phyloP scores from a whole-genome alignment of 1,139 yeast genomes.

The Nakaseomyces uthaithaninus region DNA sequence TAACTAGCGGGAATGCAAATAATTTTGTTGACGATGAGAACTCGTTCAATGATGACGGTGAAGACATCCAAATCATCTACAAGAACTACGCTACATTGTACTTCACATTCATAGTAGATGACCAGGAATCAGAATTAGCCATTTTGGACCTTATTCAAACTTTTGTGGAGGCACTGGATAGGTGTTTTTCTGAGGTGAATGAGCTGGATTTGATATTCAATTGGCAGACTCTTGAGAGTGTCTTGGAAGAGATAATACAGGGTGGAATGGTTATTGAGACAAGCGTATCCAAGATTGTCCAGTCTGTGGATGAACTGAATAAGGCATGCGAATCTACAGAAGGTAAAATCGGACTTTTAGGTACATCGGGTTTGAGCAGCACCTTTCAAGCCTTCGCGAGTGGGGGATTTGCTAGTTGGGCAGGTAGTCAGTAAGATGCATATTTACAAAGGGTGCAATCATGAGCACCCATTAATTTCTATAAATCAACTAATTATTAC shows the following conservation, averaged over 20 bases:
- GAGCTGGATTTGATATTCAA: slow-evolving; percentile 93
- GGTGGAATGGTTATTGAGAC: slow-evolving; percentile 99
- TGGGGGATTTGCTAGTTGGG: slow-evolving; percentile 30
- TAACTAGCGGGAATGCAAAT: not conserved
- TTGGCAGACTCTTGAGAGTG: slow-evolving; percentile 93
- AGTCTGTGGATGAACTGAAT: slow-evolving; percentile 46
- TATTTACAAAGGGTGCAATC: too few species aligned
- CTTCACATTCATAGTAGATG: slow-evolving; percentile 92
- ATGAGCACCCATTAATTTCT: too few species aligned
- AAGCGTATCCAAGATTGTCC: slow-evolving; percentile 71
- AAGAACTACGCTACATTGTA: slow-evolving; percentile 91
- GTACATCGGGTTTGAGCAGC: slow-evolving; percentile 20
- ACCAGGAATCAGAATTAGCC: slow-evolving; percentile 90
- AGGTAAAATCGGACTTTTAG: slow-evolving; percentile 16
- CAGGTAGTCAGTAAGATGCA: slow-evolving; percentile 27
- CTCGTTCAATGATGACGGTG: slow-evolving; percentile 59
- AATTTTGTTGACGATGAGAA: slow-evolving; percentile 57
- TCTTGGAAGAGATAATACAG: slow-evolving; percentile 84
- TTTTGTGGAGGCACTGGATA: slow-evolving; percentile 88
- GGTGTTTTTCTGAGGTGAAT: slow-evolving; percentile 89
- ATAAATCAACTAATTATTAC: too few species aligned
- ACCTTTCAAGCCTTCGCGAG: slow-evolving; percentile 30
- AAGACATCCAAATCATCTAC: slow-evolving; percentile 82
- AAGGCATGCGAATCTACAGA: slow-evolving; percentile 25
- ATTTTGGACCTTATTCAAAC: slow-evolving; percentile 91